Percentiles rank a stretch among this genome's conserved stretches.
phyloP scores from a whole-genome alignment of 2,329 filamentous ascomycete genomes.

The Dactylellina cionopaga region DNA sequence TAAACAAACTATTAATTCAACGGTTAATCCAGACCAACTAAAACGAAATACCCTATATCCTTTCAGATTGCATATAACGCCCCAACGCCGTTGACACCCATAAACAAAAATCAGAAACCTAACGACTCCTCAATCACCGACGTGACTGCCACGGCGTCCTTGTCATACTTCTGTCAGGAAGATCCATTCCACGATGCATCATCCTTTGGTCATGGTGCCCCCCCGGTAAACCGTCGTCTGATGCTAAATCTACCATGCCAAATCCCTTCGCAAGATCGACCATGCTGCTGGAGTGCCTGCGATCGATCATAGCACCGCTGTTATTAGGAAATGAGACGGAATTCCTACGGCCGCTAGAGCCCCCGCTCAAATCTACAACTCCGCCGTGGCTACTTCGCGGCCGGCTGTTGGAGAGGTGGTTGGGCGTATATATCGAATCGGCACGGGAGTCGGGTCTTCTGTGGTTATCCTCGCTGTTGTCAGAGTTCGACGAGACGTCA shows the following conservation, averaged over 20 bases:
- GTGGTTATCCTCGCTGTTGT: slow-evolving; percentile 12
- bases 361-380: slow-evolving; percentile 17
- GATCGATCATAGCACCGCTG: background rate
- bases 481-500: slow-evolving; percentile 13
- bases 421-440: slow-evolving; percentile 5
- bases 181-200: slow-evolving; percentile 23
- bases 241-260: slow-evolving; percentile 8
- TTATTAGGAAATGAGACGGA: slow-evolving; percentile 8
- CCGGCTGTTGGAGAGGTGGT: slow-evolving; percentile 8
- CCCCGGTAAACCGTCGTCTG: slow-evolving; percentile 16
- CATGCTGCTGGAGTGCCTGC: background rate
- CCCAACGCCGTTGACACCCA: slow-evolving; percentile 16
- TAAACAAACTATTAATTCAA: background rate
- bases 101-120: slow-evolving; percentile 4
- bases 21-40: background rate
- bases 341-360: background rate
- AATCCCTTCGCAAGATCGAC: slow-evolving; percentile 17
- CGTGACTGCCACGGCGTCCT: slow-evolving; percentile 12
- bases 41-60: background rate
- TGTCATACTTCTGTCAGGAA: slow-evolving; percentile 10
- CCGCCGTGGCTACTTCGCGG: slow-evolving; percentile 7
- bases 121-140: slow-evolving; percentile 3
- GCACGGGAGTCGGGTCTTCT: slow-evolving; percentile 1
- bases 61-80: background rate
- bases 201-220: slow-evolving; percentile 11